These are phyloP conservation scores for Cytidiella melzeri DNA, from an alignment of 768 basidiomycete genomes.

Conservation along the genomic window DNA sequence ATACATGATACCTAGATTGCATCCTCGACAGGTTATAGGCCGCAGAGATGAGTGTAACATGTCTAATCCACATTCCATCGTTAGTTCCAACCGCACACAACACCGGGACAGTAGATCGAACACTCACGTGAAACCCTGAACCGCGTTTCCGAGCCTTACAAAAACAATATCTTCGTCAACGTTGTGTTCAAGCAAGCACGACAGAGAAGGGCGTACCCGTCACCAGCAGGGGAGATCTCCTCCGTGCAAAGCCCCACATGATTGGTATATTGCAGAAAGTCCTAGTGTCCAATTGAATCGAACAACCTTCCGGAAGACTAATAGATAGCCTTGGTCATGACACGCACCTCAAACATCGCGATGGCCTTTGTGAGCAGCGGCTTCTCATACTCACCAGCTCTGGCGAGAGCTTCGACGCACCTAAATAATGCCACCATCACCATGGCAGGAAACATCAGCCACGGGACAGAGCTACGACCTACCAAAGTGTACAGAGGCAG, in stretches of 20 bases:
- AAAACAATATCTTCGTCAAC: not conserved
- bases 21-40: conserved; percentile 81
- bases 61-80: no score
- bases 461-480: not conserved
- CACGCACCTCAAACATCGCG: conserved; percentile 81
- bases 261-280: conserved; percentile 78
- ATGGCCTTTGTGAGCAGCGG: conserved; percentile 61
- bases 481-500: conserved; percentile 84
- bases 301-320: not conserved
- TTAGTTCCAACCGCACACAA: no score
- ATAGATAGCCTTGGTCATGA: not conserved
- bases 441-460: not conserved
- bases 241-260: conserved; percentile 85
- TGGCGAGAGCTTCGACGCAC: conserved; percentile 85
- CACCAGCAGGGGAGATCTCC: conserved; percentile 80
- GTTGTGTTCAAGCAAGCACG: not conserved
- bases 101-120: no score
- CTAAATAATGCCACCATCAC: conserved; percentile 30
- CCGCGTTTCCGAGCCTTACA: conserved; percentile 73
- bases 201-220: conserved; percentile 46
- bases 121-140: conserved; percentile 83
- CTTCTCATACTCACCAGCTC: conserved; percentile 76
- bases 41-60: conserved; percentile 80
- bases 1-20: conserved; percentile 12
- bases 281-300: conserved; percentile 32